These are phyloP conservation scores for Olyra latifolia DNA, from an alignment of 176 grass and related monocot species.

Conservation along the genomic window DNA sequence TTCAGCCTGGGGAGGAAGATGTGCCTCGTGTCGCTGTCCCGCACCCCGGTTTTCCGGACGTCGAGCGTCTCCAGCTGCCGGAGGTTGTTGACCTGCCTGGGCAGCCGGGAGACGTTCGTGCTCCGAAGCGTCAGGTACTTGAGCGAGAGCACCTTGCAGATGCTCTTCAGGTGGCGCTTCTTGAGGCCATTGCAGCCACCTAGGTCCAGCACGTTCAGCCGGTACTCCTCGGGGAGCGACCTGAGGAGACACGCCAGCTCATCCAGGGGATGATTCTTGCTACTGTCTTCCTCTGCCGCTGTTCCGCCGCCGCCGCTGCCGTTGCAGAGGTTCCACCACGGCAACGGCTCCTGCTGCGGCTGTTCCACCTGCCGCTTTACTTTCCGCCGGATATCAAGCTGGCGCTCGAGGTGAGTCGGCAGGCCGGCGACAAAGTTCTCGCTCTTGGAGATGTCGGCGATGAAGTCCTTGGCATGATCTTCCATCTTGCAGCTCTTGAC, in stretches of 20 bases:
- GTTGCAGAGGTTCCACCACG: too few relatives aligned
- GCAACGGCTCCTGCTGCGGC: too few relatives aligned
- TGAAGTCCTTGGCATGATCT: neutral
- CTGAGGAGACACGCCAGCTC: neutral
- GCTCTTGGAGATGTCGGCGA: neutral
- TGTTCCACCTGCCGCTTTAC: rapidly evolving
- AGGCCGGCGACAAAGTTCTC: neutral
- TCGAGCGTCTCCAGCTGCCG: neutral
- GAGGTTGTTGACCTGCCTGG: neutral
- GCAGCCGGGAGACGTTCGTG: neutral
- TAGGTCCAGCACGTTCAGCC: neutral
- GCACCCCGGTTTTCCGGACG: neutral
- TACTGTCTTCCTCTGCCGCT: neutral
- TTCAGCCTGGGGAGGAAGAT: too few relatives aligned
- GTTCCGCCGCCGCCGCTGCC: neutral
- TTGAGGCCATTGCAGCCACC: neutral
- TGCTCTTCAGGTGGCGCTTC: neutral
- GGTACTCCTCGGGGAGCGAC: neutral
- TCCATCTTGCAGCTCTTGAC: neutral
- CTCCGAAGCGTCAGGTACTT: neutral
- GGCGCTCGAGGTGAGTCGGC: neutral
- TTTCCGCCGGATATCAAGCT: neutral
- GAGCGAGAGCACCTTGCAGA: neutral
- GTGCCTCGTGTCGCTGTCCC: too few relatives aligned
- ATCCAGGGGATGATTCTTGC: neutral